Conservation (phyloP, 1,139 yeast genomes). For the Magnusiomyces paraingens region DNA sequence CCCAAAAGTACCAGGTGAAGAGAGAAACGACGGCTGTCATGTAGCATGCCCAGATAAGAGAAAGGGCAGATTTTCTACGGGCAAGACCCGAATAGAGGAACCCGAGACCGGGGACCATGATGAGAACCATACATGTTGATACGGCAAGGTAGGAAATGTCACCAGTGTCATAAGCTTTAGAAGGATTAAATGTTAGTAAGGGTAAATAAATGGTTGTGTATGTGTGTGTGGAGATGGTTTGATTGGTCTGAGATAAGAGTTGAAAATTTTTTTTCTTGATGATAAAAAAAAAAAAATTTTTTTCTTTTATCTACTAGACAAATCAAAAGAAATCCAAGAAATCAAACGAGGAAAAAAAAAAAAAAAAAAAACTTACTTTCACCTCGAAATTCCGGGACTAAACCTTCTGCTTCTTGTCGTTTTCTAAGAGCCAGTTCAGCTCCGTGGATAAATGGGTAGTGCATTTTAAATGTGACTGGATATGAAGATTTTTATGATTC, state of each 20-base stretch:
- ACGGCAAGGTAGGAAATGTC: conserved; percentile 44
- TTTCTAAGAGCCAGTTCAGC: not conserved
- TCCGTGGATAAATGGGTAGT: not conserved
- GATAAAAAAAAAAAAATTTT: not conserved
- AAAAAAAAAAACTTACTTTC: not conserved
- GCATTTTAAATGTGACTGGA: not conserved
- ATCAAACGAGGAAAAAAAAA: not conserved
- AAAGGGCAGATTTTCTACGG: conserved; percentile 81
- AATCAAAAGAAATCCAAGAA: no score
- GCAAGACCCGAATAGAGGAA: conserved; percentile 90
- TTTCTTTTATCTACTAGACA: not conserved
- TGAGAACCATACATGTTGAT: conserved; percentile 69
- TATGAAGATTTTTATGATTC: not conserved
- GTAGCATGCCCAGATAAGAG: conserved; percentile 77
- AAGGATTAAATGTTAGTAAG: not conserved
- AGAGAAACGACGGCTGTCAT: conserved; percentile 73
- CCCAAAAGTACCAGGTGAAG: conserved; percentile 98
- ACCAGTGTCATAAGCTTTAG: conserved; percentile 41
- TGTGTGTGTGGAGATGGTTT: no score
- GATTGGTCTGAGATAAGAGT: not conserved
- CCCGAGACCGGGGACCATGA: conserved; percentile 95
- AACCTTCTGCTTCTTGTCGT: conserved; percentile 2
- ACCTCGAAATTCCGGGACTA: not conserved
- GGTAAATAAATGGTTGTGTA: not conserved
- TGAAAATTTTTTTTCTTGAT: not conserved